phyloP scores from a whole-genome alignment of 164 flowering plant species.

The Tinospora cordifolia region DNA sequence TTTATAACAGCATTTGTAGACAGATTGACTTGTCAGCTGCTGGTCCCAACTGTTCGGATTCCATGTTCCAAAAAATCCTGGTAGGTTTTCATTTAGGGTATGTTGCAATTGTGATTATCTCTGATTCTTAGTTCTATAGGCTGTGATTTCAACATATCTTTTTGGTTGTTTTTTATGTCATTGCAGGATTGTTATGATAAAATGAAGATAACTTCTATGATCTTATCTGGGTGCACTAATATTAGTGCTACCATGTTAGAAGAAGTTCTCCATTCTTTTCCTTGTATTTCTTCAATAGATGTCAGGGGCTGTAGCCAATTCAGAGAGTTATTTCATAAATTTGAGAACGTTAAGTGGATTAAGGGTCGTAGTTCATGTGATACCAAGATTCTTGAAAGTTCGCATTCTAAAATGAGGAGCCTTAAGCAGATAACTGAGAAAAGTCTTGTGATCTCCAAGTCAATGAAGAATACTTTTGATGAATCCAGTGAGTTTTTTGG shows the following conservation, averaged over 20 bases:
- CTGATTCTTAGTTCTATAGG: neutral
- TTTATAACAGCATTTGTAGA: slow-evolving; percentile 52
- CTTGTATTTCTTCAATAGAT: slow-evolving; percentile 52
- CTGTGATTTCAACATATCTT: slow-evolving; percentile 9
- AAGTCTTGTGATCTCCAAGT: slow-evolving; percentile 26
- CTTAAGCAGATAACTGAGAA: slow-evolving; percentile 56
- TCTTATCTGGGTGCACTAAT: slow-evolving; percentile 64
- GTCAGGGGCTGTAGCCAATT: slow-evolving; percentile 82
- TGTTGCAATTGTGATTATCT: neutral
- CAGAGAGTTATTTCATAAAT: slow-evolving; percentile 42
- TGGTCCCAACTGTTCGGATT: slow-evolving; percentile 63
- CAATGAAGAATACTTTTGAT: slow-evolving; percentile 40
- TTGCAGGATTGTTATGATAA: slow-evolving; percentile 76
- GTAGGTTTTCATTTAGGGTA: slow-evolving; percentile 30
- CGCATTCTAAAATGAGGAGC: slow-evolving; percentile 44
- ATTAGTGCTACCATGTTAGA: slow-evolving; percentile 55
- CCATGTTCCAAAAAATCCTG: slow-evolving; percentile 47
- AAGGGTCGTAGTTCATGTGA: slow-evolving; percentile 26
- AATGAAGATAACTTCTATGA: slow-evolving; percentile 53
- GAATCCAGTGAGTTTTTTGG: slow-evolving; percentile 58
- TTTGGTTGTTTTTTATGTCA: slow-evolving; percentile 15
- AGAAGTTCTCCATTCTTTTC: slow-evolving; percentile 54
- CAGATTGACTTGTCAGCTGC: slow-evolving; percentile 63
- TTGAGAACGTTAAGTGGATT: slow-evolving; percentile 62
- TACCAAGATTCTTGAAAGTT: slow-evolving; percentile 26